Evolutionary conservation across 2,329 filamentous ascomycete species (phyloP), one percentile per base, ranked within the genome.

Genomic region (Canariomyces notabilis): DNA sequence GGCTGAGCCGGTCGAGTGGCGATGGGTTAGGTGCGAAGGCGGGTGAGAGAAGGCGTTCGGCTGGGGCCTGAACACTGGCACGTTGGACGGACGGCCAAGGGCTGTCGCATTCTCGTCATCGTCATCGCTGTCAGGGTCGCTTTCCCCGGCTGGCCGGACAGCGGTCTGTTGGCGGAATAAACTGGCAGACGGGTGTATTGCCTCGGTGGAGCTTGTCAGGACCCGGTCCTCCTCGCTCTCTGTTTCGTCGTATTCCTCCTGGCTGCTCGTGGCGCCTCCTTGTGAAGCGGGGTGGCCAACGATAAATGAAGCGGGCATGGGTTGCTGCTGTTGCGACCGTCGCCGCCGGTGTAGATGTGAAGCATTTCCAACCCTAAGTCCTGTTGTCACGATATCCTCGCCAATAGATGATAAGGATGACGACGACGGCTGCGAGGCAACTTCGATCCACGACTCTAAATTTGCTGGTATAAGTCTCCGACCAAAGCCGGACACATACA

Each of bases 401-500:
- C 78, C 79, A 61, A 85, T 82, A 44, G 82, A 95, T 16, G 90
- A 95, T 11, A 95, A 73, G 12, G 90, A 96, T 2, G 91, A 95
- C 2, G 91, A 95, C 0, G 91, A 96, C 6, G 91, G 89, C 58
- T 93, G 88, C 4, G 91, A 96, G 37, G 86, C 81, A 50, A 98
- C 82, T 65, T 98, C 91, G 58, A 97, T 82, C 93, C 93, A 98
- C 7, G 93, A 96, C 71, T 97, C 93, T 90, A 72, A 56, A 47
- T 38, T 51, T 50, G 58, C 22, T 18, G 21, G 8, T 34, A 37
- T 54, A 44, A 54, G 44, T 26, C 21, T 23, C 34, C 31, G 39
- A 15, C 29, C 36, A 32, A 14, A 19, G n/a, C 16, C 11, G 5
- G 37, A 46, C 31, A 19, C n/a, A 23, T 16, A 11, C 26, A 21